These are phyloP conservation scores for Chrysanthemum makinoi DNA, from an alignment of 129 eudicot species.

Conservation along the genomic window DNA sequence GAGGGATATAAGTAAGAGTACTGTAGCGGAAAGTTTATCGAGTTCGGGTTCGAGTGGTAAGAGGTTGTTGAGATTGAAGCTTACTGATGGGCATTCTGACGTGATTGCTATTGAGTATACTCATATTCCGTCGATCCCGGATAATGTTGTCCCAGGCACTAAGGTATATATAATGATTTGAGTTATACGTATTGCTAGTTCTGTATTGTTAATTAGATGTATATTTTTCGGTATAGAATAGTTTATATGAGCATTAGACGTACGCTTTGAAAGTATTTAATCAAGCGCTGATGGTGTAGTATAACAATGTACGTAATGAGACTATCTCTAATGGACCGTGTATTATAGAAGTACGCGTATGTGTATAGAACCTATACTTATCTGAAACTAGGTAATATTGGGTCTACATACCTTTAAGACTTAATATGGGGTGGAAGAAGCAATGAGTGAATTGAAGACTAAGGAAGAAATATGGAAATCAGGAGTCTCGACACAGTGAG, in stretches of 20 bases:
- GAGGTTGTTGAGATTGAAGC: slow-evolving; percentile 66
- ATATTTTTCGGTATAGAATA: neutral
- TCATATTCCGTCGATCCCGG: slow-evolving; percentile 65
- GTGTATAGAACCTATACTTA: no score
- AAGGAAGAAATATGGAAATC: no score
- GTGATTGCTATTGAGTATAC: slow-evolving; percentile 73
- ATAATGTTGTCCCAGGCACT: slow-evolving; percentile 79
- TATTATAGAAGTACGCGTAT: no score
- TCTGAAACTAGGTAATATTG: no score
- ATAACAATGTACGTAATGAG: neutral
- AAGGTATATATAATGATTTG: slow-evolving; percentile 42
- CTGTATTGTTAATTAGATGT: no score
- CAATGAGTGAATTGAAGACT: no score
- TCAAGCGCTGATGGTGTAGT: neutral
- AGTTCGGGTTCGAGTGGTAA: slow-evolving; percentile 40
- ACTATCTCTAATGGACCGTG: no score
- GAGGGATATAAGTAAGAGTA: slow-evolving; percentile 70
- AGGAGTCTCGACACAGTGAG: no score
- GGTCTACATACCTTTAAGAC: no score
- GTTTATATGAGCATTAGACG: neutral
- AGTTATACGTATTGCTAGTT: neutral
- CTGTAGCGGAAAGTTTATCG: slow-evolving; percentile 45
- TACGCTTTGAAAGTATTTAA: neutral
- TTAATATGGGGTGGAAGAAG: no score
- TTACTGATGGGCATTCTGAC: slow-evolving; percentile 80